phyloP scores from a whole-genome alignment of 257 asterid genomes.

The Nicotiana knightiana region DNA sequence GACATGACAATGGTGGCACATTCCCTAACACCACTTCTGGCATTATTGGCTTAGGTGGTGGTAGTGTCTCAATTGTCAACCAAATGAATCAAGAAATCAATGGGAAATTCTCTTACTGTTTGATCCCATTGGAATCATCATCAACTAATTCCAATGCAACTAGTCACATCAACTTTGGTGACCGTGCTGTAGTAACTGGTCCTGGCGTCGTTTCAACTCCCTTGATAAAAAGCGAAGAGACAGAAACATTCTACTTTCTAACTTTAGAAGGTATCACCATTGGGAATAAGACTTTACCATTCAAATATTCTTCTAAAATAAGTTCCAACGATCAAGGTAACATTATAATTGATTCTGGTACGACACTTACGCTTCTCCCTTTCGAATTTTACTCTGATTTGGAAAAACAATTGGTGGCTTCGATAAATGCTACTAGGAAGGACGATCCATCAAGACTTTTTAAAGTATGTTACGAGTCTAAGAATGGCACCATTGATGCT shows the following conservation, averaged over 20 bases:
- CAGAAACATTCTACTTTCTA: constrained; percentile 14
- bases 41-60: constrained; percentile 34
- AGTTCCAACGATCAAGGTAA: neutral
- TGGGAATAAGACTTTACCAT: neutral
- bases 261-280: constrained; percentile 21
- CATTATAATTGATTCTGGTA: constrained; percentile 18
- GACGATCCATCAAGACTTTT: neutral
- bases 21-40: constrained; percentile 21
- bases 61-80: constrained; percentile 20
- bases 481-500: neutral
- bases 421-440: neutral
- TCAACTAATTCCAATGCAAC: neutral
- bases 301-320: neutral
- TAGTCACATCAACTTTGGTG: constrained; percentile 36
- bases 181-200: constrained; percentile 13
- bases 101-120: constrained; percentile 34
- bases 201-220: constrained; percentile 22
- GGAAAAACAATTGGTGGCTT: neutral
- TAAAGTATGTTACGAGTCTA: neutral
- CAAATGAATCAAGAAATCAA: constrained; percentile 15
- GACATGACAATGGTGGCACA: constrained; percentile 12
- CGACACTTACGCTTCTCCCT: constrained; percentile 6
- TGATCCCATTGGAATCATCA: constrained; percentile 12
- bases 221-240: neutral
- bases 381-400: neutral